phyloP scores from a whole-genome alignment of 148 eudicot species.

The Camellia lanceoleosa region DNA sequence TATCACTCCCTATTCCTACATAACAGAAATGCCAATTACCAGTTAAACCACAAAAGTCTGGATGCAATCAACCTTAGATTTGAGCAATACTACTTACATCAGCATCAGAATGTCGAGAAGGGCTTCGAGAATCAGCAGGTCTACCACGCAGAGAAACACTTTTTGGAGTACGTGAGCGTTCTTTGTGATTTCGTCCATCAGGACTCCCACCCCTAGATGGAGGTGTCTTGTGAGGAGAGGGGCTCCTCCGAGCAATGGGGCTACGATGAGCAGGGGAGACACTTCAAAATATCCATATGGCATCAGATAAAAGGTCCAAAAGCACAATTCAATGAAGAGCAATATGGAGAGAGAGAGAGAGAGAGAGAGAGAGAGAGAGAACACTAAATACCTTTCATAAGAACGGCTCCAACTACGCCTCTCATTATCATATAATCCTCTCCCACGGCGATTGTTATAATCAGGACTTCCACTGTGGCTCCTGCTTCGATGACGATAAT shows the following conservation, averaged over 20 bases:
- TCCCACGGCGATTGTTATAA: constrained; percentile 50
- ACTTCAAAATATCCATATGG: constrained; percentile 31
- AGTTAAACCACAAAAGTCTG: no score
- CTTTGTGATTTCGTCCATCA: constrained; percentile 34
- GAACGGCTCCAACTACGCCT: constrained; percentile 59
- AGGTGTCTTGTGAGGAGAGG: constrained; percentile 54
- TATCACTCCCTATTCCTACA: no score
- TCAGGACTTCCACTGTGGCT: constrained; percentile 74
- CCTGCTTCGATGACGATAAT: constrained; percentile 52
- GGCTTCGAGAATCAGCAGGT: no score
- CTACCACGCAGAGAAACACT: no score
- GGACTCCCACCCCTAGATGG: constrained; percentile 61
- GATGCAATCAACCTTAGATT: no score
- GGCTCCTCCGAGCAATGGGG: constrained; percentile 59
- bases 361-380: neutral
- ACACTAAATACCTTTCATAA: constrained; percentile 46
- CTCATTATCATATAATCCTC: constrained; percentile 69
- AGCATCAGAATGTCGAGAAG: no score
- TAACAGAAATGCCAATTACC: no score
- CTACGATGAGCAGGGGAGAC: constrained; percentile 67
- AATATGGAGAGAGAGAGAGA: neutral
- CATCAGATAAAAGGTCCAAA: constrained; percentile 1
- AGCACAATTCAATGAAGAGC: neutral
- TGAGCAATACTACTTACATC: no score
- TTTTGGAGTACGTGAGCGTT: constrained; percentile 16